Percentiles rank a stretch among this genome's conserved stretches.
Conservation (phyloP, 768 basidiomycete genomes). For the Tricholoma furcatifolium region DNA sequence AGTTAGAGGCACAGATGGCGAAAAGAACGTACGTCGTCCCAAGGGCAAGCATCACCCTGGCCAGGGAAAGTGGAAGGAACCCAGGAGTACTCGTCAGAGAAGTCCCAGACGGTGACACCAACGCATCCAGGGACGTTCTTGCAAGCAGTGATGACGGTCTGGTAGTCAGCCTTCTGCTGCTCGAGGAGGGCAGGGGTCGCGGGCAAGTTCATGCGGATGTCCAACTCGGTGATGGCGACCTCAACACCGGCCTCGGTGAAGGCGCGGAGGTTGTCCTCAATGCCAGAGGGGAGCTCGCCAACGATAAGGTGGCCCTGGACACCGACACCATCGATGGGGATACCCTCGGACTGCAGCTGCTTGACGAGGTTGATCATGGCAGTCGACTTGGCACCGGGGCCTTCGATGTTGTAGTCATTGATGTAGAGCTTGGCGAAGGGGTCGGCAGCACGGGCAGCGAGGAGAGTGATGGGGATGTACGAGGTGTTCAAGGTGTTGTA, state of each 20-base stretch:
- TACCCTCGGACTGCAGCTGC: conserved; percentile 40
- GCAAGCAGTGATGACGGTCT: conserved; percentile 53
- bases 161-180: conserved; percentile 59
- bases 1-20: background rate
- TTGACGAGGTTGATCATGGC: conserved; percentile 53
- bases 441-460: conserved; percentile 54
- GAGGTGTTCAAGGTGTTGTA: conserved; percentile 45
- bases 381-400: conserved; percentile 49
- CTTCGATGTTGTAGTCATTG: conserved; percentile 41
- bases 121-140: conserved; percentile 39
- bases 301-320: conserved; percentile 62
- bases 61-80: conserved; percentile 37
- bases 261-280: conserved; percentile 47
- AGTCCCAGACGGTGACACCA: conserved; percentile 49
- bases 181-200: conserved; percentile 44
- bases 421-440: conserved; percentile 55
- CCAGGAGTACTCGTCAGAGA: conserved; percentile 45
- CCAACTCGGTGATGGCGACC: conserved; percentile 68
- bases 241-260: conserved; percentile 63
- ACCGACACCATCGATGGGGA: conserved; percentile 62
- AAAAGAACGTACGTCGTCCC: conserved; percentile 6
- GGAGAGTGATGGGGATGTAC: conserved; percentile 53
- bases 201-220: conserved; percentile 60
- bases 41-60: conserved; percentile 35
- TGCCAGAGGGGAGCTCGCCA: conserved; percentile 46